These are phyloP conservation scores for Rosa chinensis DNA, from an alignment of 306 rosid species.

Conservation along the genomic window DNA sequence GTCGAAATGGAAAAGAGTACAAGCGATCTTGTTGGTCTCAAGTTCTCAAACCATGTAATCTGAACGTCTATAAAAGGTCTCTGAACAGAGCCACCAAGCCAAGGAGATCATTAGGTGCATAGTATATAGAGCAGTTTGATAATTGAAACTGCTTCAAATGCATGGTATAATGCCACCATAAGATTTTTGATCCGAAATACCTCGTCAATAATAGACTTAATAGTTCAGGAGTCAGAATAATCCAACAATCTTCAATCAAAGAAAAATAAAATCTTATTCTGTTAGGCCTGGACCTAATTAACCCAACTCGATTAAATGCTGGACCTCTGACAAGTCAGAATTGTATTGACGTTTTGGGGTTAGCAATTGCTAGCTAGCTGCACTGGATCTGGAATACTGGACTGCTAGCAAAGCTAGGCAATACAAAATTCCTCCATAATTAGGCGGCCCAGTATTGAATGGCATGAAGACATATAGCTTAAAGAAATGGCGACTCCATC, in stretches of 20 bases:
- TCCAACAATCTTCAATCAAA: not conserved
- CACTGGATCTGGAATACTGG: not conserved
- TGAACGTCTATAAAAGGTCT: not conserved
- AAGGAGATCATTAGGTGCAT: not conserved
- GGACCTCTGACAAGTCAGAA: not conserved
- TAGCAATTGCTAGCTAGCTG: not conserved
- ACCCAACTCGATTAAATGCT: not conserved
- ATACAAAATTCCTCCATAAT: not conserved
- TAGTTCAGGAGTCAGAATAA: not conserved
- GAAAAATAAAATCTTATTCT: not conserved
- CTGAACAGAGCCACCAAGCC: not conserved
- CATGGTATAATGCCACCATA: not conserved
- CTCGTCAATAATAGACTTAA: not conserved
- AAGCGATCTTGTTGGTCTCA: not conserved
- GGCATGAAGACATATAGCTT: not conserved
- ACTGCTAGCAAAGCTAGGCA: not conserved
- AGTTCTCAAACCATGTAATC: not conserved
- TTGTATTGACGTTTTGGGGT: not conserved
- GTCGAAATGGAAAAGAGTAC: no score
- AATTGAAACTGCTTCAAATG: not conserved
- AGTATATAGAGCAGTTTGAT: not conserved
- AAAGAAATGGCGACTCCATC: not conserved
- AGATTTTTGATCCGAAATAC: not conserved
- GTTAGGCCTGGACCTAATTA: not conserved
- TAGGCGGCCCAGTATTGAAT: not conserved